A percentile compares a stretch with the other conserved stretches of the same genome.
Evolutionary conservation across 495 filamentous ascomycete genomes (phyloP).

Genomic region (Massariosphaeria phaeospora): DNA sequence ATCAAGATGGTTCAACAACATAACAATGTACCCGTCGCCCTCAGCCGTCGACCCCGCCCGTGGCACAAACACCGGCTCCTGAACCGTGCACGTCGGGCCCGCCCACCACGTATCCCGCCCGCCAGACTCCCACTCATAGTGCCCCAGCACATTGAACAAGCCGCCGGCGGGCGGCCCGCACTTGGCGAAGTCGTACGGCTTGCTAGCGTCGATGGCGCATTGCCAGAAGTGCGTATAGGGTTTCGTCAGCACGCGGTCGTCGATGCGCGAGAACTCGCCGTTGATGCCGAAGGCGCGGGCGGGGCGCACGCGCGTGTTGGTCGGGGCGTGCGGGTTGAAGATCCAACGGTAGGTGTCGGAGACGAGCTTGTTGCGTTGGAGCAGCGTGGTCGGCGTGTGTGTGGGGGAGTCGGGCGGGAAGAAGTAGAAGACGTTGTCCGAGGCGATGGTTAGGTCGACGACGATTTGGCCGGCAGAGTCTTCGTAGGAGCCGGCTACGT

Average conservation of each 20-base stretch:
- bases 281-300: conserved; percentile 43
- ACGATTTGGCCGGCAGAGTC: conserved; percentile 45
- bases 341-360: conserved; percentile 52
- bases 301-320: conserved; percentile 33
- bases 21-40: conserved; percentile 54
- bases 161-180: conserved; percentile 33
- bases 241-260: conserved; percentile 51
- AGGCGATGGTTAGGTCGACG: conserved; percentile 50
- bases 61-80: conserved; percentile 57
- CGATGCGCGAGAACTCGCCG: conserved; percentile 58
- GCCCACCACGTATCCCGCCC: conserved; percentile 28
- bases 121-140: conserved; percentile 29
- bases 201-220: conserved; percentile 23
- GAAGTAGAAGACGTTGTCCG: conserved; percentile 36
- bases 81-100: conserved; percentile 39
- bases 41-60: conserved; percentile 41
- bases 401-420: conserved; percentile 27
- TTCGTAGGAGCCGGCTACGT: conserved; percentile 33
- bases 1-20: conserved; percentile 48
- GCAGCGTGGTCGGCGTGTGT: conserved; percentile 18
- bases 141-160: conserved; percentile 32
- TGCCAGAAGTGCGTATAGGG: conserved; percentile 51
- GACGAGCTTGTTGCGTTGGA: conserved; percentile 38
- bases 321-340: conserved; percentile 47
- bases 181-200: conserved; percentile 25